Evolutionary conservation across 129 eudicot genomes (phyloP).

Genomic region (Erigeron canadensis): DNA sequence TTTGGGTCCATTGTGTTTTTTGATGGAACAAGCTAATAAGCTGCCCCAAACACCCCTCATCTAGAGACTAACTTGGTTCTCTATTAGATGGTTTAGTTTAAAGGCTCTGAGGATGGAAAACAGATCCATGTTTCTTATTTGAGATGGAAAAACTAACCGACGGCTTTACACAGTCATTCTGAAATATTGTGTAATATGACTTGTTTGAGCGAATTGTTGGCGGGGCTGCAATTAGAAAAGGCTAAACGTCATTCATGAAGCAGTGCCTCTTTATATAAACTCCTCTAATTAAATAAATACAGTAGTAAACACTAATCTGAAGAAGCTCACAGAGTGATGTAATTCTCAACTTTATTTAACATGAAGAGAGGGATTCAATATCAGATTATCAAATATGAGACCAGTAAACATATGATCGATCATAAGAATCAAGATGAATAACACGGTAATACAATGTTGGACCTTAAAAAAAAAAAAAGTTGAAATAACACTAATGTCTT

Average conservation of each 20-base stretch:
- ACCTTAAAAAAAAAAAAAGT: neutral
- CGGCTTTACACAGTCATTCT: conserved; percentile 16
- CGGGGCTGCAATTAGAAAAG: neutral
- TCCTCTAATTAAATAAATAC: neutral
- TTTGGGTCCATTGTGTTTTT: too few relatives aligned
- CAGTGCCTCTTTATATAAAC: neutral
- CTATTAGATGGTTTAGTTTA: neutral
- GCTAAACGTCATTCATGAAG: neutral
- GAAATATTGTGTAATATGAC: conserved; percentile 25
- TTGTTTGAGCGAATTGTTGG: conserved; percentile 28
- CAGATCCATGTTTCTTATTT: neutral
- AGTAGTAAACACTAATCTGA: neutral
- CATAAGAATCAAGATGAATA: neutral
- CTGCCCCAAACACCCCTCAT: too few relatives aligned
- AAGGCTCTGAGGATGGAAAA: neutral
- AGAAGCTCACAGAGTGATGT: neutral
- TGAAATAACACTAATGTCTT: neutral
- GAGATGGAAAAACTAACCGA: conserved; percentile 46
- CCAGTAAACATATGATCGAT: neutral
- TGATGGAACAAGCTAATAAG: too few relatives aligned
- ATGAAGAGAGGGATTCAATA: neutral
- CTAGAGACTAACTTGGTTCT: neutral
- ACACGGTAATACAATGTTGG: neutral
- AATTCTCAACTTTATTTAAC: neutral
- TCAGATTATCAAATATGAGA: neutral